Evolutionary conservation across 192 early-diverging fungal species (phyloP), one percentile per base, ranked within the genome.

Genomic region (Coemansia guatemalensis): DNA sequence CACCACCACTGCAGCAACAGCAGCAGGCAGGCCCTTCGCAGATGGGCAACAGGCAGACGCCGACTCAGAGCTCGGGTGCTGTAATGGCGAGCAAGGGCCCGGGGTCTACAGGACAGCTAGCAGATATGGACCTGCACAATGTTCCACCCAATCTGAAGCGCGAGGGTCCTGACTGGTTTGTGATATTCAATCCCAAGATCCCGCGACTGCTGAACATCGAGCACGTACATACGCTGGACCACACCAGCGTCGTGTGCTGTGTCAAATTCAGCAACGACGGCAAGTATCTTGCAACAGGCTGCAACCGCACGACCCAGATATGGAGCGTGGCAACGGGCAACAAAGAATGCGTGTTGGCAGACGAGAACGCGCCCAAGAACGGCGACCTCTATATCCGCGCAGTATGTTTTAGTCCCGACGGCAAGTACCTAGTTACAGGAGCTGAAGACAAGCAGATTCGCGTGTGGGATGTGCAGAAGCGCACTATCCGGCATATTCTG

Each of bases 371-470:
- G 23, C 85, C 87, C 30, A 87, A 88, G 80, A 85, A 87, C 62
- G 84, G 85, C 50, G 97, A 99, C 78, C 81, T 97, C 53, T 99
- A 99, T 64, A 95, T 99, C 73, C 89, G 97, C 22, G 93, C 91
- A 6, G 95, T 99, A 41, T 92, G 91, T 82, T 99, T 99, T 69
- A 93, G 90, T 65, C 95, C 97, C 14, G 94, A 96, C 65, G 89
- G 89, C 51, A 87, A 89, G 60, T 89, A 81, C 58, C 82, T 99
- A 24, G 96, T 95, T 18, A 96, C 96, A 6, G 96, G 96, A 39
- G 94, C 95, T 5, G 96, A 99, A 71, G 96, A 99, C 70, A 94
- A 88, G 68, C 87, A 94, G 61, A 93, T 99, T 61, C 87, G 96
- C 75, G 83, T 92, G 48, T 90, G 88, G 88, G 89, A 90, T 56